These are phyloP conservation scores for Carallia pectinifolia DNA, from an alignment of 345 rosid genomes.

Conservation along the genomic window DNA sequence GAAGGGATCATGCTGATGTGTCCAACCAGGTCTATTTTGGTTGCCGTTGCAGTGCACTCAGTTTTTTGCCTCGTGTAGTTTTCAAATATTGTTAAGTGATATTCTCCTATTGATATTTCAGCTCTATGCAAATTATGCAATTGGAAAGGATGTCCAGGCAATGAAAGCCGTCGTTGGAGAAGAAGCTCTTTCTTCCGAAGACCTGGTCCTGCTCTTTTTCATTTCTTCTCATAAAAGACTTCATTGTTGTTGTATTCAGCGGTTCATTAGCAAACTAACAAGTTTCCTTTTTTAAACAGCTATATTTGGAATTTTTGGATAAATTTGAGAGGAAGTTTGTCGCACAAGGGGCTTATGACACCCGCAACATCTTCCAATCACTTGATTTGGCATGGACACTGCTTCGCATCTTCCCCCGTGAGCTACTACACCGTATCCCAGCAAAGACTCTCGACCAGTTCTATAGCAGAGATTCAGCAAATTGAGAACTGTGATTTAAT, in stretches of 20 bases:
- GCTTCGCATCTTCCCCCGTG: constrained; percentile 97
- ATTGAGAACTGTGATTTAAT: constrained; percentile 23
- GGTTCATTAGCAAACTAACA: neutral
- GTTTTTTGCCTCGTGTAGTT: neutral
- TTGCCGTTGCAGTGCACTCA: neutral
- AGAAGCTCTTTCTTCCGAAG: constrained; percentile 98
- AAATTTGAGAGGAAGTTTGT: constrained; percentile 96
- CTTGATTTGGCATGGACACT: constrained; percentile 96
- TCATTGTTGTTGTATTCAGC: neutral
- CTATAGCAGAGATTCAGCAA: constrained; percentile 74
- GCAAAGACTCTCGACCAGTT: constrained; percentile 86
- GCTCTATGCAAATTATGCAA: constrained; percentile 95
- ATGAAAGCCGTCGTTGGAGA: constrained; percentile 99
- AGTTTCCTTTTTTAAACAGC: constrained; percentile 45
- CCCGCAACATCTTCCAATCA: constrained; percentile 88
- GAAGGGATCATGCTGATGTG: constrained; percentile 86
- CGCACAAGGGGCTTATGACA: constrained; percentile 91
- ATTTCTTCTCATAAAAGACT: constrained; percentile 2
- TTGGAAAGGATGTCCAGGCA: constrained; percentile 97
- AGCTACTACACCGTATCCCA: constrained; percentile 96
- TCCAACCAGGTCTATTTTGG: constrained; percentile 71
- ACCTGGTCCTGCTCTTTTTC: constrained; percentile 55
- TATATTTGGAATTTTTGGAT: constrained; percentile 87
- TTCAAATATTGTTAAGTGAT: neutral
- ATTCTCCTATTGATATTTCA: constrained; percentile 23